phyloP scores from a whole-genome alignment of 2,329 filamentous ascomycete species.

The Cadophora malorum region DNA sequence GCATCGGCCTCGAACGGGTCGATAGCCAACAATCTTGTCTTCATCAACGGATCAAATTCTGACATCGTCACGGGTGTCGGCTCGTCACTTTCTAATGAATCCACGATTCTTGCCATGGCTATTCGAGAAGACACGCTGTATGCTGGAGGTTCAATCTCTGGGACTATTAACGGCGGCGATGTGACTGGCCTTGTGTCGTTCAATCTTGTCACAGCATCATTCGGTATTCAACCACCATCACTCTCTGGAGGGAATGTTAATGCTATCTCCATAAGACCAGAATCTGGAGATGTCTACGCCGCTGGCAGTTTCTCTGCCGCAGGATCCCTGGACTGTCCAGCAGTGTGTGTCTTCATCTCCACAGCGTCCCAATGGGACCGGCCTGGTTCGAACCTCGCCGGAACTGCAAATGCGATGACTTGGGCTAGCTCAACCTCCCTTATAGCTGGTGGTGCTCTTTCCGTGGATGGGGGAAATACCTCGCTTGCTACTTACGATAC shows the following conservation, averaged over 20 bases:
- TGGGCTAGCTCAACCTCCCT: slow-evolving; percentile 79
- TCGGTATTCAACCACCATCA: slow-evolving; percentile 75
- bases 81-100: slow-evolving; percentile 69
- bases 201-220: slow-evolving; percentile 70
- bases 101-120: slow-evolving; percentile 76
- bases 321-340: slow-evolving; percentile 81
- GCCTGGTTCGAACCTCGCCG: slow-evolving; percentile 74
- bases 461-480: slow-evolving; percentile 66
- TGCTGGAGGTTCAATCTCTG: slow-evolving; percentile 81
- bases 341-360: slow-evolving; percentile 80
- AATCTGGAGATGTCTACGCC: slow-evolving; percentile 78
- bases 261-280: slow-evolving; percentile 74
- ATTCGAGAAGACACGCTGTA: slow-evolving; percentile 73
- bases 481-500: slow-evolving; percentile 78
- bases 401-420: slow-evolving; percentile 72
- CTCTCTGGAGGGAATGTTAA: slow-evolving; percentile 77
- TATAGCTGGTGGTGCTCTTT: slow-evolving; percentile 79
- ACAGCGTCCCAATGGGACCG: slow-evolving; percentile 77
- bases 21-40: slow-evolving; percentile 77
- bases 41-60: slow-evolving; percentile 78
- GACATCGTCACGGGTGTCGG: slow-evolving; percentile 73
- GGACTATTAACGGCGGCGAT: slow-evolving; percentile 65
- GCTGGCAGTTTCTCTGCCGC: slow-evolving; percentile 85
- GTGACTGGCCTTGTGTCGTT: slow-evolving; percentile 82
- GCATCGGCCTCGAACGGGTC: slow-evolving; percentile 72